Percentiles rank a stretch among this genome's conserved stretches.
phyloP scores from a whole-genome alignment of 2,329 filamentous ascomycete species.

The Exophiala oligosperma region DNA sequence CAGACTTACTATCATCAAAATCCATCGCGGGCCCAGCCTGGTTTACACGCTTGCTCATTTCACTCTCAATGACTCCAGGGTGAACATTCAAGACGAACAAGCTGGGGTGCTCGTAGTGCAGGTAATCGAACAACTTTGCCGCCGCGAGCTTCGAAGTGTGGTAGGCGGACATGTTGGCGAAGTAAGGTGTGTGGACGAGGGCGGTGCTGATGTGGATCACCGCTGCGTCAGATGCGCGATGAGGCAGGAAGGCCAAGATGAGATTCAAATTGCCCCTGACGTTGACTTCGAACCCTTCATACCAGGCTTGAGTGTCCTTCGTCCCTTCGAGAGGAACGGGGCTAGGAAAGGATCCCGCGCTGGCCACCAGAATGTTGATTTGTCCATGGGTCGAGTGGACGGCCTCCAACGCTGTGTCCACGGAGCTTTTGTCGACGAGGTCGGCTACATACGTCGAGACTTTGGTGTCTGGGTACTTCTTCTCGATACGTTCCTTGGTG shows the following conservation, averaged over 20 bases:
- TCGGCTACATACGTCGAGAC: not conserved
- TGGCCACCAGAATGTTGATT: conserved; percentile 5
- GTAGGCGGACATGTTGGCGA: conserved; percentile 33
- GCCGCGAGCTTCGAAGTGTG: conserved; percentile 43
- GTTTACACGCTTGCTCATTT: not conserved
- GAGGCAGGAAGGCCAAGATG: not conserved
- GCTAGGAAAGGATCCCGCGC: not conserved
- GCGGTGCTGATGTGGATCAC: conserved; percentile 2
- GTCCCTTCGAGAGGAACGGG: not conserved
- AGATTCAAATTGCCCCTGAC: conserved; percentile 1
- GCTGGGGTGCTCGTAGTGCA: conserved; percentile 42
- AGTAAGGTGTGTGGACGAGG: not conserved
- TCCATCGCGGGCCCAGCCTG: not conserved
- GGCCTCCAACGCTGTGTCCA: not conserved
- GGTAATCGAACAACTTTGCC: conserved; percentile 42
- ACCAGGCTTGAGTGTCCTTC: not conserved
- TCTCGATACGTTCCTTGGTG: not conserved
- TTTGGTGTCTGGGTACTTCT: not conserved
- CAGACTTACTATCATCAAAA: conserved; percentile 6
- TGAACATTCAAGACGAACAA: conserved; percentile 46
- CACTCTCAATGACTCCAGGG: conserved; percentile 35
- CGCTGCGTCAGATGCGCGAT: not conserved
- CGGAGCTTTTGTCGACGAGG: not conserved
- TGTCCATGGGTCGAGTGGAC: not conserved
- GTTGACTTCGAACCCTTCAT: conserved; percentile 7